Evolutionary conservation across 129 eudicot genomes (phyloP), one percentile per base, ranked within the genome.

Genomic region (Saussurea involucrata): DNA sequence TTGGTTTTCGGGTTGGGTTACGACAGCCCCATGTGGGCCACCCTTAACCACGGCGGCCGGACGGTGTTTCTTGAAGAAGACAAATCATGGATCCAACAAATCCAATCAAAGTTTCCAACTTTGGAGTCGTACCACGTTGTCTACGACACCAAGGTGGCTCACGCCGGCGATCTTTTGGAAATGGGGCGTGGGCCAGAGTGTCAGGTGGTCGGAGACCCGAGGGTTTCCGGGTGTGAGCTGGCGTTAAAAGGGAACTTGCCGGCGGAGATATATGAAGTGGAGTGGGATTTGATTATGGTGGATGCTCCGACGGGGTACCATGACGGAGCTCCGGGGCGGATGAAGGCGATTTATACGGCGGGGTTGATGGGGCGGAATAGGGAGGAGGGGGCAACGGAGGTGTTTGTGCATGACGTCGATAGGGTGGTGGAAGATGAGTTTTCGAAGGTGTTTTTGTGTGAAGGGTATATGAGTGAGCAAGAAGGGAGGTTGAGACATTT

Each of bases 271-370:
- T 93, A 93, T 20, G 95, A 87, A 3, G 75, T 87, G 2, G 97
- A 88, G 12, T 93, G 98, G 98, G 98, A 93, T 72, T 53, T 87
- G 80, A 88, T 93, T 69, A 90, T 93, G 95, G 95, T 93, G 77
- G 98, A 93, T 57, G 98, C 97, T 8, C 98, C 98, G 9, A 88
- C 92, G 3, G 97, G 98, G 69, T 93, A 85, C 75, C 84, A 75
- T 4, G 89, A 87, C 2, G 95, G 63, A 63, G 95, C 92, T 9
- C 97, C 95, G 8, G 95, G 97, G 68, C 69, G 98, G 69, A 93
- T 93, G 98, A 85, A 68, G 28, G 98, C 95, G 17, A 88, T 93
- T 0, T 93, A 86, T 78, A 90, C 96, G 4, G 96, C 95, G 0
- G 96, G 98, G 63, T 6, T 93, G 63, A 78, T 93, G 82, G 95